These are phyloP conservation scores for Basipetospora chlamydospora DNA, from an alignment of 2,329 filamentous ascomycete genomes.

Conservation along the genomic window DNA sequence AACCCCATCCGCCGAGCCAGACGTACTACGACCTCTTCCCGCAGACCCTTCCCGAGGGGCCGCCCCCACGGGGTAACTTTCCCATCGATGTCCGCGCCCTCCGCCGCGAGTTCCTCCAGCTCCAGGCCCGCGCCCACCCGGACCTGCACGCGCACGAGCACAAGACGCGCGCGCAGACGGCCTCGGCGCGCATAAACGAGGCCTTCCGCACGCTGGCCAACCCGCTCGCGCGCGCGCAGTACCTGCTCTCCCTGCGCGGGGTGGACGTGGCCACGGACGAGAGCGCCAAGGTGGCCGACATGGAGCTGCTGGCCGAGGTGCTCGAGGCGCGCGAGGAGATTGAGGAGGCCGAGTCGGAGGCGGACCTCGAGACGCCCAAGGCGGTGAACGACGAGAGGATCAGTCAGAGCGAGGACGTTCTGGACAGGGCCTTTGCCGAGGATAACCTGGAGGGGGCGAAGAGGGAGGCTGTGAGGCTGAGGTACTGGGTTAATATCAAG, in stretches of 20 bases:
- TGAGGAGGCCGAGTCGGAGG: constrained; percentile 55
- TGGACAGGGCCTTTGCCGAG: constrained; percentile 50
- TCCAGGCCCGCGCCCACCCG: constrained; percentile 67
- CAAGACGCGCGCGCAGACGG: constrained; percentile 53
- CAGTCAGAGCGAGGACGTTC: constrained; percentile 38
- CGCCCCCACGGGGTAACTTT: constrained; percentile 67
- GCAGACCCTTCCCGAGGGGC: constrained; percentile 56
- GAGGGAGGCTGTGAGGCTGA: constrained; percentile 58
- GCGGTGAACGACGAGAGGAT: constrained; percentile 56
- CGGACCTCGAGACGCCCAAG: constrained; percentile 44
- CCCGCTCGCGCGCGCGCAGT: constrained; percentile 75
- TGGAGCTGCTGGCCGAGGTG: constrained; percentile 60
- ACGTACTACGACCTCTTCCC: constrained; percentile 88
- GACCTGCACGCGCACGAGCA: constrained; percentile 41
- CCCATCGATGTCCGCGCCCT: constrained; percentile 54
- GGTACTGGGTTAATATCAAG: constrained; percentile 84
- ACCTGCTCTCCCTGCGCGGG: constrained; percentile 60
- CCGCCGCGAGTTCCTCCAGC: constrained; percentile 70
- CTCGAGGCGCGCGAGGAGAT: constrained; percentile 67
- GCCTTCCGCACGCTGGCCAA: constrained; percentile 75
- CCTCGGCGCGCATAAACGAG: constrained; percentile 76
- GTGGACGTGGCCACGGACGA: constrained; percentile 73
- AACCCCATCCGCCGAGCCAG: constrained; percentile 9
- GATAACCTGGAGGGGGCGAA: constrained; percentile 55
- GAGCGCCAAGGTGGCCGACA: constrained; percentile 50